phyloP scores from a whole-genome alignment of 768 basidiomycete genomes.

The Suillus cothurnatus region DNA sequence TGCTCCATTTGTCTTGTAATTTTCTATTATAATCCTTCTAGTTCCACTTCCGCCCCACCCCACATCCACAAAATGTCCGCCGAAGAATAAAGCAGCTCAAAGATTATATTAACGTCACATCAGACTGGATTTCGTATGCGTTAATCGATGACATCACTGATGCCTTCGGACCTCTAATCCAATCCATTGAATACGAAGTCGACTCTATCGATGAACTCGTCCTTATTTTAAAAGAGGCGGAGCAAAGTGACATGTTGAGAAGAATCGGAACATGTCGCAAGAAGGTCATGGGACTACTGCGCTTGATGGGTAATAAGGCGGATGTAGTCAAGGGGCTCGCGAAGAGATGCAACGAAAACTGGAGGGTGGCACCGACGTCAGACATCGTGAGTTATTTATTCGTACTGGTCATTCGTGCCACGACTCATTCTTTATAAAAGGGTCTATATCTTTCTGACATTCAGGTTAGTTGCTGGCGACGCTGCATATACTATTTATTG shows the following conservation, averaged over 20 bases:
- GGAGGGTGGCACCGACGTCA: constrained; percentile 96
- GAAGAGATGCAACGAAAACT: constrained; percentile 98
- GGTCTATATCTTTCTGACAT: constrained; percentile 96
- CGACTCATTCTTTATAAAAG: constrained; percentile 39
- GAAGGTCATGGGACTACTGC: constrained; percentile 97
- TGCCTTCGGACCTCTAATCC: constrained; percentile 97
- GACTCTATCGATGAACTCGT: constrained; percentile 99
- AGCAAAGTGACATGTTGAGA: constrained; percentile 95
- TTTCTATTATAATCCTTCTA: constrained; percentile 28
- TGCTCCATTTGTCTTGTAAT: constrained; percentile 12
- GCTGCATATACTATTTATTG: neutral
- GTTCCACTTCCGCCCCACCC: constrained; percentile 98
- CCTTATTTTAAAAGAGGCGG: constrained; percentile 75
- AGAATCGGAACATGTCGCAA: constrained; percentile 97
- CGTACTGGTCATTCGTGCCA: neutral
- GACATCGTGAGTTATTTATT: constrained; percentile 75
- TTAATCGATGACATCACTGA: constrained; percentile 99
- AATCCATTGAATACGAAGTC: constrained; percentile 98
- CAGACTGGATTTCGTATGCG: constrained; percentile 99
- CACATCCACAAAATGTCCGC: constrained; percentile 97
- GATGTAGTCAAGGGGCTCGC: constrained; percentile 99
- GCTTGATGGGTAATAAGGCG: constrained; percentile 99
- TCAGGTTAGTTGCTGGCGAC: constrained; percentile 49
- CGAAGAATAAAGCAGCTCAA: constrained; percentile 98
- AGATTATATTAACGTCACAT: constrained; percentile 98